Percentiles rank a stretch among this genome's conserved stretches.
Evolutionary conservation across 169 alveolate genomes (phyloP).

Genomic region (Theileria luwenshuni): DNA sequence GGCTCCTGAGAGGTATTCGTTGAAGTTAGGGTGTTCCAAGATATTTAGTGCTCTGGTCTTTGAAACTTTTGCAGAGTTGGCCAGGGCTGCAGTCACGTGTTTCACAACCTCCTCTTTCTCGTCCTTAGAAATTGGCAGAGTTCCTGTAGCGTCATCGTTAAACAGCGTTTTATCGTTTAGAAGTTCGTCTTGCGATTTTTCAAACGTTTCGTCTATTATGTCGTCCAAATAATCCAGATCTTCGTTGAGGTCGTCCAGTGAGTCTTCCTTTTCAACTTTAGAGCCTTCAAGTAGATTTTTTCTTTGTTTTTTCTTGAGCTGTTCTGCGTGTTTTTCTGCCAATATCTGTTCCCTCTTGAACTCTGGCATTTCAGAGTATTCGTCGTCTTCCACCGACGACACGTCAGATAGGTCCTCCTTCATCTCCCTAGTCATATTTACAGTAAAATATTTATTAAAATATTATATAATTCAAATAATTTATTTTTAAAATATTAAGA

Average conservation of each 20-base stretch:
- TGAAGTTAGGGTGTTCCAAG: conserved; percentile 61
- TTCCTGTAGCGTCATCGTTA: conserved; percentile 1
- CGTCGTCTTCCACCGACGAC: conserved; percentile 40
- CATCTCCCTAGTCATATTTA: not conserved
- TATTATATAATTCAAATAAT: not conserved
- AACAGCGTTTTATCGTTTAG: not conserved
- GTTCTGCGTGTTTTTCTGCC: conserved; percentile 78
- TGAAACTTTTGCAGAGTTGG: conserved; percentile 51
- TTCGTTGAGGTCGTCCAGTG: conserved; percentile 18
- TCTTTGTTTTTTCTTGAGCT: conserved; percentile 47
- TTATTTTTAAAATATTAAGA: not conserved
- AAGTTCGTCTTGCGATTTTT: not conserved
- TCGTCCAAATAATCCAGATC: conserved; percentile 24
- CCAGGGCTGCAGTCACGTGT: conserved; percentile 27
- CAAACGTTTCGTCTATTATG: not conserved
- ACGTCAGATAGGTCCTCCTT: conserved; percentile 19
- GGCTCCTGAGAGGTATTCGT: conserved; percentile 52
- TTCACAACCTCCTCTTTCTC: conserved; percentile 7
- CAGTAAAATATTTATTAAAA: conserved; percentile 2
- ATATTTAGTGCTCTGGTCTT: conserved; percentile 51
- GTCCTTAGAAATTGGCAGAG: not conserved
- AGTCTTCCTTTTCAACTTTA: conserved; percentile 19
- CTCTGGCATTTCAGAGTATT: conserved; percentile 66
- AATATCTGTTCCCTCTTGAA: conserved; percentile 72
- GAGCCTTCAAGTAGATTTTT: conserved; percentile 23